These are phyloP conservation scores for Tolypocladium ovalisporum DNA, from an alignment of 2,329 filamentous ascomycete genomes.

Conservation along the genomic window DNA sequence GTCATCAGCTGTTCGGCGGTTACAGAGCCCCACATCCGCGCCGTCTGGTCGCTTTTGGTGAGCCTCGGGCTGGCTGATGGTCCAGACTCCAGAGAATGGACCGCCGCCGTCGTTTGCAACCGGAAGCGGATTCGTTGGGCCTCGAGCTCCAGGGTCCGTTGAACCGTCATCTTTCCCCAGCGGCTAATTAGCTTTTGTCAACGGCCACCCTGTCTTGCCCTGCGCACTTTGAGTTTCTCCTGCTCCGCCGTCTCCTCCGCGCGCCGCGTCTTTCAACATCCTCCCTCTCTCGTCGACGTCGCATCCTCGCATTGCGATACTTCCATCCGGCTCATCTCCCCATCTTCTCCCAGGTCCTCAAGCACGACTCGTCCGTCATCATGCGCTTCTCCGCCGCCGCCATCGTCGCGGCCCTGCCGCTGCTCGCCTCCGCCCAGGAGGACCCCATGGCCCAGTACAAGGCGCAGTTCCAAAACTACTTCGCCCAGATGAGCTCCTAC, in stretches of 20 bases:
- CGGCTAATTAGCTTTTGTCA: neutral
- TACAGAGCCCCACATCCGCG: neutral
- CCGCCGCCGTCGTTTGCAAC: neutral
- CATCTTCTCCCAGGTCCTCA: neutral
- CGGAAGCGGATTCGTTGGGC: neutral
- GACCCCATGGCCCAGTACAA: conserved; percentile 45
- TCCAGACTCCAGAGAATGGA: neutral
- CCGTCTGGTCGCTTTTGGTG: neutral
- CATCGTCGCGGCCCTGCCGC: conserved; percentile 42
- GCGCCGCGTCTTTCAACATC: neutral
- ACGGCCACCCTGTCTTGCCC: neutral
- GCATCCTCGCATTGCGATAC: neutral
- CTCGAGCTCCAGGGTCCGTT: neutral
- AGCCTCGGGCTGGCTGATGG: neutral
- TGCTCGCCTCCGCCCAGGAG: conserved; percentile 42
- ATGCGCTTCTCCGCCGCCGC: conserved; percentile 49
- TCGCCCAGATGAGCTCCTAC: conserved; percentile 46
- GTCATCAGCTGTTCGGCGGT: neutral
- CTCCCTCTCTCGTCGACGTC: neutral
- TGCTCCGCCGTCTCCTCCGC: neutral
- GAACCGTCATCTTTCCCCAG: neutral
- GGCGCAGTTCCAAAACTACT: conserved; percentile 52
- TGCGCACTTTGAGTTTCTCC: neutral
- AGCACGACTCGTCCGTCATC: conserved; percentile 11
- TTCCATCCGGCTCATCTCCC: neutral